Evolutionary conservation across 1,284 basidiomycete species (phyloP).

Genomic region (Microbotryum saponariae): DNA sequence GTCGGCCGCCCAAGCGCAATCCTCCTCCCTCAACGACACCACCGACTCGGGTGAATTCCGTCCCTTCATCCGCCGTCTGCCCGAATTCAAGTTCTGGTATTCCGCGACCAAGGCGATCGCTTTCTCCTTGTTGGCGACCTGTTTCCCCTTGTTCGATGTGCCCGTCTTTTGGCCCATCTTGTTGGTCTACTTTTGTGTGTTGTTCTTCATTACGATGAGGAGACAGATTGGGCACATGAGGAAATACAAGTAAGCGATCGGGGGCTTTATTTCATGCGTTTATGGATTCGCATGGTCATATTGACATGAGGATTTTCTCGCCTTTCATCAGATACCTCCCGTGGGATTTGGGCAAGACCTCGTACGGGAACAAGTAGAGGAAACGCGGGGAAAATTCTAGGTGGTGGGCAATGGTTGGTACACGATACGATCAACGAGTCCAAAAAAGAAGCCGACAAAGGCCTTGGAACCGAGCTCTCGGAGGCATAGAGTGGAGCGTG

Average conservation of each 20-base stretch:
- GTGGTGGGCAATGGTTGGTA: too few species aligned
- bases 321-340: conserved; percentile 51
- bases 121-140: conserved; percentile 69
- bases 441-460: too few species aligned
- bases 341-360: conserved; percentile 81
- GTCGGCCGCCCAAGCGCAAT: conserved; percentile 18
- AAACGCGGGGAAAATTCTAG: too few species aligned
- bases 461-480: too few species aligned
- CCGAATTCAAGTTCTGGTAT: conserved; percentile 95
- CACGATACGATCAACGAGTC: too few species aligned
- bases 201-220: conserved; percentile 44
- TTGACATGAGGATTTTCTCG: conserved; percentile 41
- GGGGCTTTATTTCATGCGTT: too few species aligned
- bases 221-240: conserved; percentile 71
- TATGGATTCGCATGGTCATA: not conserved
- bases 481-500: too few species aligned
- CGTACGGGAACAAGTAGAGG: conserved; percentile 49
- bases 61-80: conserved; percentile 90
- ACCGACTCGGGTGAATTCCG: conserved; percentile 64
- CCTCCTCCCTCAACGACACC: conserved; percentile 16
- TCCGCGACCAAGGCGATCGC: conserved; percentile 82
- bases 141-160: conserved; percentile 74
- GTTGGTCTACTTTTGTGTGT: conserved; percentile 52
- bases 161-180: conserved; percentile 98
- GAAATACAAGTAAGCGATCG: conserved; percentile 62